Conservation (phyloP, 2,329 filamentous ascomycete species). For the Eutypella sp. region DNA sequence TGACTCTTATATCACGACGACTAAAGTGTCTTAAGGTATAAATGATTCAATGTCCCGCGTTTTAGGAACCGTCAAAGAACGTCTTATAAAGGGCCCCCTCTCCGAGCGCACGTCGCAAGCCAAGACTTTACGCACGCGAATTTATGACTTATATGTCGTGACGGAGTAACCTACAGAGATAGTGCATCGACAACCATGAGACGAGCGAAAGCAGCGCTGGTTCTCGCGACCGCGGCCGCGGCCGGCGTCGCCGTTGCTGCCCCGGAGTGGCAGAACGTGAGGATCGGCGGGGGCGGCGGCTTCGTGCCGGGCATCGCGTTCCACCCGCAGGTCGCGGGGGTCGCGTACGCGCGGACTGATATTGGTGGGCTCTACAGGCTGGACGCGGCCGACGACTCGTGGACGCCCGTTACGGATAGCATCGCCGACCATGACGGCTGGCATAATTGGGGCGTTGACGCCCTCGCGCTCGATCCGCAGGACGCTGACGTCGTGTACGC, state of each 20-base stretch:
- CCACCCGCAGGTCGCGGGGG: slow-evolving; percentile 44
- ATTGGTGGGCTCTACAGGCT: slow-evolving; percentile 53
- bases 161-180: slow-evolving; percentile 4
- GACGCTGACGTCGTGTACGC: slow-evolving; percentile 48
- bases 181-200: slow-evolving; percentile 9
- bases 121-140: no score
- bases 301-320: slow-evolving; percentile 55
- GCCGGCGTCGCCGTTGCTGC: no score
- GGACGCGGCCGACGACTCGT: slow-evolving; percentile 49
- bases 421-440: slow-evolving; percentile 39
- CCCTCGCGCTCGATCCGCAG: slow-evolving; percentile 50
- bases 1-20: no score
- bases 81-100: no score
- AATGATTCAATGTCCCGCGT: no score
- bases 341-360: slow-evolving; percentile 53
- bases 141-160: not conserved
- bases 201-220: slow-evolving; percentile 18
- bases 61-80: no score
- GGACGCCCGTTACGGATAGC: slow-evolving; percentile 48
- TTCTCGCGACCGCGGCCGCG: no score
- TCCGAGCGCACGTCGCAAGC: no score
- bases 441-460: slow-evolving; percentile 54
- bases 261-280: slow-evolving; percentile 43
- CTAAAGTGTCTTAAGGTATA: no score
- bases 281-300: slow-evolving; percentile 51